Conservation (phyloP, 495 filamentous ascomycete genomes). For the Glonium stellatum region DNA sequence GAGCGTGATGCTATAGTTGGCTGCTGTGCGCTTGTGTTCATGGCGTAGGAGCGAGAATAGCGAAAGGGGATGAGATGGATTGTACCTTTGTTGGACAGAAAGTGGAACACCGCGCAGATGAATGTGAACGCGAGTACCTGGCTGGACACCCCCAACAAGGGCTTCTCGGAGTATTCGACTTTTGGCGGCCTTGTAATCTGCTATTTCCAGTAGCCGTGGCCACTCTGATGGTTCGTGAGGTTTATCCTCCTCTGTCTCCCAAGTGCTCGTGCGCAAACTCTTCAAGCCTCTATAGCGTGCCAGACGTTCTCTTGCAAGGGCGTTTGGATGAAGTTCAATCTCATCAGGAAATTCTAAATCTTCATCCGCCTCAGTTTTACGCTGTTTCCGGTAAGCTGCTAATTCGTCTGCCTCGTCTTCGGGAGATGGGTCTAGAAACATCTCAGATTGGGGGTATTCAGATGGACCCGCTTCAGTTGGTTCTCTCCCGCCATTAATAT, state of each 20-base stretch:
- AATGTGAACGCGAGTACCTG: constrained; percentile 74
- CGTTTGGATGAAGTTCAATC: constrained; percentile 85
- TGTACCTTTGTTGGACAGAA: constrained; percentile 47
- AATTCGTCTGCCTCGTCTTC: constrained; percentile 78
- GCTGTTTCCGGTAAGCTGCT: constrained; percentile 67
- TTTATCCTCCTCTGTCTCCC: constrained; percentile 82
- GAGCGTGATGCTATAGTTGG: constrained; percentile 65
- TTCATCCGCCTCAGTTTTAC: constrained; percentile 71
- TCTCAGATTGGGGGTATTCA: constrained; percentile 84
- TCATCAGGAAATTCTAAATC: constrained; percentile 96
- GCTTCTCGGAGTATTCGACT: constrained; percentile 70
- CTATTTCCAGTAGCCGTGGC: constrained; percentile 72
- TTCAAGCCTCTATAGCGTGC: constrained; percentile 84
- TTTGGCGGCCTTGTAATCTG: constrained; percentile 74
- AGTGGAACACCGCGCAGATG: constrained; percentile 68
- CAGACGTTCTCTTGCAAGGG: constrained; percentile 76
- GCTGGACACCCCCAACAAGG: constrained; percentile 72
- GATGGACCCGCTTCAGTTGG: constrained; percentile 74
- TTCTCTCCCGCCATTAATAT: constrained; percentile 14
- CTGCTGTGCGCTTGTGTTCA: constrained; percentile 83
- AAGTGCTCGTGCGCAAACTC: constrained; percentile 73
- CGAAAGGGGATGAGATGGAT: constrained; percentile 52
- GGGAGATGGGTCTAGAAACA: constrained; percentile 79
- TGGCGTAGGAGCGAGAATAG: constrained; percentile 84
- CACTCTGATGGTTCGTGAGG: constrained; percentile 84